Conservation (phyloP, 1,139 yeast genomes). For the Kodamaea sp. region DNA sequence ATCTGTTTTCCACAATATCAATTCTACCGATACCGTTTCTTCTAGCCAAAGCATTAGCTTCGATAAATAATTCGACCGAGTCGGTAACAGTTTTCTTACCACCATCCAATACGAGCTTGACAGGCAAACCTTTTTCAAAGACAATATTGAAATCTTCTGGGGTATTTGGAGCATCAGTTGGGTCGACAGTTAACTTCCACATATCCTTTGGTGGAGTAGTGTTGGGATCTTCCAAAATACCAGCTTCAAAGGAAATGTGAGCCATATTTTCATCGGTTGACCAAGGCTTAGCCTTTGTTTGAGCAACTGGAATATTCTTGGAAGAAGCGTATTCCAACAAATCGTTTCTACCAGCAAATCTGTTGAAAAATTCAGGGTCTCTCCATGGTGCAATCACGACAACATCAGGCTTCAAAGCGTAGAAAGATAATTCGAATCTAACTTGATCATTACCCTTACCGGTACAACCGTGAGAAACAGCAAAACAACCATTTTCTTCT, state of each 20-base stretch:
- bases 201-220: conserved; percentile 98
- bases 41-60: conserved; percentile 94
- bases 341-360: conserved; percentile 97
- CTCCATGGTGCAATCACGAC: conserved; percentile 99
- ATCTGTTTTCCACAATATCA: conserved; percentile 98
- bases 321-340: conserved; percentile 88
- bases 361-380: conserved; percentile 88
- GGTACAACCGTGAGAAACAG: conserved; percentile 98
- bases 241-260: conserved; percentile 97
- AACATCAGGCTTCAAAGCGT: conserved; percentile 96
- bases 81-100: conserved; percentile 63
- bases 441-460: conserved; percentile 99
- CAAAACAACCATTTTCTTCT: conserved; percentile 95
- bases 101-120: conserved; percentile 66
- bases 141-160: conserved; percentile 87
- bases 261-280: conserved; percentile 99
- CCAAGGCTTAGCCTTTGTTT: conserved; percentile 99
- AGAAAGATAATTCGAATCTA: conserved; percentile 93
- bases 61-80: conserved; percentile 87
- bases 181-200: conserved; percentile 99
- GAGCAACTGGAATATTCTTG: conserved; percentile 90
- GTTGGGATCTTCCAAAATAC: conserved; percentile 96
- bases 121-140: conserved; percentile 85
- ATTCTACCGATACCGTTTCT: conserved; percentile 99
- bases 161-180: conserved; percentile 86